Conservation (phyloP, 208 protist species). For the Wallacemonas sp. region DNA sequence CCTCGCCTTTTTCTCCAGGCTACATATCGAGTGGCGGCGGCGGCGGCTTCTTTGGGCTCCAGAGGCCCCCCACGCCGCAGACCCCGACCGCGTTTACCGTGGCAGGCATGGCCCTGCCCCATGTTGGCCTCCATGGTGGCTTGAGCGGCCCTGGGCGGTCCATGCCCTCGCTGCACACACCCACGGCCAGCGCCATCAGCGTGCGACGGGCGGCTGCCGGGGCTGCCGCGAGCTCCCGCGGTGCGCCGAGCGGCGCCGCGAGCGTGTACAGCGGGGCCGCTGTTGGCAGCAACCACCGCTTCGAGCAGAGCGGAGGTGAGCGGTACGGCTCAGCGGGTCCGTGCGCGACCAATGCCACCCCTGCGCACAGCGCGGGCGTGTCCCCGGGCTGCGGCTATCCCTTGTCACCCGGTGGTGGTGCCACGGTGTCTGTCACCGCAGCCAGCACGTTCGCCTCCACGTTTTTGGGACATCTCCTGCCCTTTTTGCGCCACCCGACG, state of each 20-base stretch:
- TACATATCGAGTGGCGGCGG: no score
- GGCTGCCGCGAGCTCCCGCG: background rate
- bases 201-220: no score
- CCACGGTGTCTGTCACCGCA: no score
- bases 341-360: background rate
- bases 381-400: no score
- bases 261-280: background rate
- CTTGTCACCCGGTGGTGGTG: conserved; percentile 1
- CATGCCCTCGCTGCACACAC: background rate
- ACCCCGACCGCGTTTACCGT: no score
- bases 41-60: no score
- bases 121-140: no score
- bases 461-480: conserved; percentile 19
- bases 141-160: background rate
- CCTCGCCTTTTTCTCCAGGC: no score
- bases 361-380: no score
- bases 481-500: conserved; percentile 25
- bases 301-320: background rate
- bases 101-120: no score
- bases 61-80: no score
- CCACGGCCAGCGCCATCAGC: background rate
- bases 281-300: background rate
- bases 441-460: background rate
- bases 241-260: background rate
- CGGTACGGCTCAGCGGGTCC: no score